phyloP scores from a whole-genome alignment of 768 basidiomycete species.

The Phlegmacium glaucopus region DNA sequence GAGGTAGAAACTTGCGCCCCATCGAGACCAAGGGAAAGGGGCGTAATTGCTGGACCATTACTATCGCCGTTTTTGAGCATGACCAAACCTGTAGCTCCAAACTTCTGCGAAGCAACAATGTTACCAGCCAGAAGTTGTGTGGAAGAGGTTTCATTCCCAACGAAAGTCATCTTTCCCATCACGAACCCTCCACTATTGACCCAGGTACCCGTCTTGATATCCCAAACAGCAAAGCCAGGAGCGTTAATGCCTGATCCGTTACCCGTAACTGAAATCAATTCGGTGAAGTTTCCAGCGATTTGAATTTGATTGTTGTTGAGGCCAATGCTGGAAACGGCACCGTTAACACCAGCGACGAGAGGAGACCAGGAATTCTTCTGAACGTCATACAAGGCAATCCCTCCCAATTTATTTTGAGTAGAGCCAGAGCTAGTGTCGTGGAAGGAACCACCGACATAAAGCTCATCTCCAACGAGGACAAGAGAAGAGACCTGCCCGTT shows the following conservation, averaged over 20 bases:
- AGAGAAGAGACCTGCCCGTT: constrained; percentile 76
- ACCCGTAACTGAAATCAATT: constrained; percentile 30
- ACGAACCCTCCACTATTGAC: constrained; percentile 72
- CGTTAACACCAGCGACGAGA: constrained; percentile 74
- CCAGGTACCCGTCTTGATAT: constrained; percentile 60
- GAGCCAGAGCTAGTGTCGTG: constrained; percentile 58
- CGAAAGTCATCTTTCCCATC: constrained; percentile 64
- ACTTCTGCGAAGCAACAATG: constrained; percentile 49
- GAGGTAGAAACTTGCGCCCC: constrained; percentile 28
- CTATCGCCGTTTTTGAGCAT: constrained; percentile 63
- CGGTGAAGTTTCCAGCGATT: constrained; percentile 75
- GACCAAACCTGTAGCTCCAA: constrained; percentile 79
- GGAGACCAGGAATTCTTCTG: constrained; percentile 60
- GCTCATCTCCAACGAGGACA: constrained; percentile 52
- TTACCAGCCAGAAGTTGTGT: constrained; percentile 71
- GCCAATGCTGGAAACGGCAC: constrained; percentile 61
- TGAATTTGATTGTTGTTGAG: constrained; percentile 49
- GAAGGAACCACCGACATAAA: constrained; percentile 92
- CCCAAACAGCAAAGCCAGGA: constrained; percentile 77
- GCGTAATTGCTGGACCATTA: constrained; percentile 55
- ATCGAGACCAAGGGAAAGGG: constrained; percentile 58
- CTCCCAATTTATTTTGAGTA: constrained; percentile 46
- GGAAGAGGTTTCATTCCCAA: constrained; percentile 61
- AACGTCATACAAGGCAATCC: constrained; percentile 73
- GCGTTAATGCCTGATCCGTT: constrained; percentile 32